A percentile compares a stretch with the other conserved stretches of the same genome.
phyloP scores from a whole-genome alignment of 225 moss, liverwort and hornwort species.

The Neckera pumila region DNA sequence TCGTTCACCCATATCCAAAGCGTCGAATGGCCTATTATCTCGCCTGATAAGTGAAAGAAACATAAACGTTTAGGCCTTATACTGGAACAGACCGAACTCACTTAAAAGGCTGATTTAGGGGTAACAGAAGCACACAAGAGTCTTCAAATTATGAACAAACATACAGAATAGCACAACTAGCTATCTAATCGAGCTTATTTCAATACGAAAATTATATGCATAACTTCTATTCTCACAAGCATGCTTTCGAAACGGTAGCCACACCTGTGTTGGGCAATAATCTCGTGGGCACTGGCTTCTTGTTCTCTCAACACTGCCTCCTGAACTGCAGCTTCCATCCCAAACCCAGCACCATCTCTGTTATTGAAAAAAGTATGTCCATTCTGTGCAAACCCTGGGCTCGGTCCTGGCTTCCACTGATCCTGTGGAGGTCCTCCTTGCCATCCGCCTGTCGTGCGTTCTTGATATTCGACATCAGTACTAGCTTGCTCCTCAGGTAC shows the following conservation, averaged over 20 bases:
- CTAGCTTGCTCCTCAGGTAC: constrained; percentile 51
- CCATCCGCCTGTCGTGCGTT: constrained; percentile 27
- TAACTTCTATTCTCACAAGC: neutral
- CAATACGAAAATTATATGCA: neutral
- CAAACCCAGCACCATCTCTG: constrained; percentile 37
- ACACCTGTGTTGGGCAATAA: constrained; percentile 85
- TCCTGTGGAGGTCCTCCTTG: constrained; percentile 36
- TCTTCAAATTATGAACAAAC: neutral
- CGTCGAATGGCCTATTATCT: constrained; percentile 64
- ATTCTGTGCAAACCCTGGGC: constrained; percentile 43
- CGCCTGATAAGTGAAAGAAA: constrained; percentile 32
- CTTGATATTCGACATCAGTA: constrained; percentile 20
- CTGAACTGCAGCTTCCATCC: constrained; percentile 83
- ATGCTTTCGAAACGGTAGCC: neutral
- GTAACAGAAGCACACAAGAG: neutral
- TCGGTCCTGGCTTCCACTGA: constrained; percentile 54
- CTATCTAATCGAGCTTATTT: neutral
- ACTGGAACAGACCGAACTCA: neutral
- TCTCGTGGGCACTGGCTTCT: constrained; percentile 72
- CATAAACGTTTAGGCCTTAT: neutral
- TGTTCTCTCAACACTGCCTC: constrained; percentile 86
- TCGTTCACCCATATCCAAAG: constrained; percentile 71
- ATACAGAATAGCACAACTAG: neutral
- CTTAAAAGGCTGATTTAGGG: neutral
- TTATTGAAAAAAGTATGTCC: constrained; percentile 35